phyloP scores from a whole-genome alignment of 1,284 basidiomycete genomes.

The Apiotrichum siamense region DNA sequence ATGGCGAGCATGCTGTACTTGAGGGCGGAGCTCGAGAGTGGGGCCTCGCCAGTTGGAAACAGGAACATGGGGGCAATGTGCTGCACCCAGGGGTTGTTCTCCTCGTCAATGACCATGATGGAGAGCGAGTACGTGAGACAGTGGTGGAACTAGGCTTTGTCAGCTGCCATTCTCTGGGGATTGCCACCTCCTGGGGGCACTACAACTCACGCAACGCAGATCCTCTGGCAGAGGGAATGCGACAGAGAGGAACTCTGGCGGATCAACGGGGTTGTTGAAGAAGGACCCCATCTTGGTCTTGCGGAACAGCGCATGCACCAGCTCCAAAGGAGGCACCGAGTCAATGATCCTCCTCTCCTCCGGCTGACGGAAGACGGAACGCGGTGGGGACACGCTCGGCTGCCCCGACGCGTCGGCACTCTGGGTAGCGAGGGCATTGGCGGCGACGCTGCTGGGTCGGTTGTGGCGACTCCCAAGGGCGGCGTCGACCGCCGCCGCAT shows the following conservation, averaged over 20 bases:
- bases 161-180: no score
- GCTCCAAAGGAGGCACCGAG: slow-evolving; percentile 25
- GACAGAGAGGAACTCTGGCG: slow-evolving; percentile 33
- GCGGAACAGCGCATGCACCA: slow-evolving; percentile 33
- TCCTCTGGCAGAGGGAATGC: slow-evolving; percentile 33
- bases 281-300: slow-evolving; percentile 39
- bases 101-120: slow-evolving; percentile 36
- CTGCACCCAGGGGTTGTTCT: slow-evolving; percentile 38
- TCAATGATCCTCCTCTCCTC: slow-evolving; percentile 3
- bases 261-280: slow-evolving; percentile 29
- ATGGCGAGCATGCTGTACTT: slow-evolving; percentile 30
- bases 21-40: slow-evolving; percentile 27
- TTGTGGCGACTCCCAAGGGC: slow-evolving; percentile 26
- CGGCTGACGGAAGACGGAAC: background rate
- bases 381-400: slow-evolving; percentile 1
- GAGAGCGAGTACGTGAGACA: slow-evolving; percentile 39
- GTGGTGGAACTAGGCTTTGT: slow-evolving; percentile 36
- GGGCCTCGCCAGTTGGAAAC: slow-evolving; percentile 26
- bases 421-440: slow-evolving; percentile 10
- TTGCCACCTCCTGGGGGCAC: background rate
- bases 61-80: slow-evolving; percentile 36
- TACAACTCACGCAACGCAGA: slow-evolving; percentile 32
- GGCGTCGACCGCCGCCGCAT: slow-evolving; percentile 21
- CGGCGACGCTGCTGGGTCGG: slow-evolving; percentile 13
- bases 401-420: background rate